These are phyloP conservation scores for Fusarium nelsonii DNA, from an alignment of 2,329 filamentous ascomycete species.

Conservation along the genomic window DNA sequence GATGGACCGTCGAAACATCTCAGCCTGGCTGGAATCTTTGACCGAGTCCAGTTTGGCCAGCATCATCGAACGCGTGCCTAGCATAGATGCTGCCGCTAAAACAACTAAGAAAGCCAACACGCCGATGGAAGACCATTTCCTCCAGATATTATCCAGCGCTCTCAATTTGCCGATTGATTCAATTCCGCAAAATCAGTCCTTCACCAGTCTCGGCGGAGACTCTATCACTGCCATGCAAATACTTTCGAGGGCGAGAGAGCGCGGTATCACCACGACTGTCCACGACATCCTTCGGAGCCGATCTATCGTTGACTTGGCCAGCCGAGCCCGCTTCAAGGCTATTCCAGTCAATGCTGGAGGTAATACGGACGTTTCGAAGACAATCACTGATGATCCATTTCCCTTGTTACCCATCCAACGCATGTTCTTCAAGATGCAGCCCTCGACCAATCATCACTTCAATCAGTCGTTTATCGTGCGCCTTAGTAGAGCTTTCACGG, in stretches of 20 bases:
- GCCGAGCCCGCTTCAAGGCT: neutral
- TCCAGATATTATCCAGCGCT: neutral
- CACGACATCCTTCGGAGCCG: neutral
- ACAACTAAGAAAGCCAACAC: neutral
- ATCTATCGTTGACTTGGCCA: neutral
- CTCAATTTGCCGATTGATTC: neutral
- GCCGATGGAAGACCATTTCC: neutral
- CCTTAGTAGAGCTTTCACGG: neutral
- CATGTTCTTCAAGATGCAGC: neutral
- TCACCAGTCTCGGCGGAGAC: constrained; percentile 4
- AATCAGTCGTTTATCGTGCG: constrained; percentile 6
- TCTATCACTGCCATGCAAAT: neutral
- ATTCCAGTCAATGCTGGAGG: neutral
- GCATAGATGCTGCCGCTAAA: neutral
- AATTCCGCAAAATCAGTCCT: neutral
- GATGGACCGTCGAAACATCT: neutral
- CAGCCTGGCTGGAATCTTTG: neutral
- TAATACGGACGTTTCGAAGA: neutral
- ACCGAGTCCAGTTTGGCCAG: neutral
- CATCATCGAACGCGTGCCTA: neutral
- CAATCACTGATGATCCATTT: neutral
- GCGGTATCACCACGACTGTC: neutral
- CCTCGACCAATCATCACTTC: neutral
- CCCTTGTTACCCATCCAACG: neutral
- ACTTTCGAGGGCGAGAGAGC: neutral